These are phyloP conservation scores for Hemileia vastatrix DNA, from an alignment of 1,284 basidiomycete species.

Conservation along the genomic window DNA sequence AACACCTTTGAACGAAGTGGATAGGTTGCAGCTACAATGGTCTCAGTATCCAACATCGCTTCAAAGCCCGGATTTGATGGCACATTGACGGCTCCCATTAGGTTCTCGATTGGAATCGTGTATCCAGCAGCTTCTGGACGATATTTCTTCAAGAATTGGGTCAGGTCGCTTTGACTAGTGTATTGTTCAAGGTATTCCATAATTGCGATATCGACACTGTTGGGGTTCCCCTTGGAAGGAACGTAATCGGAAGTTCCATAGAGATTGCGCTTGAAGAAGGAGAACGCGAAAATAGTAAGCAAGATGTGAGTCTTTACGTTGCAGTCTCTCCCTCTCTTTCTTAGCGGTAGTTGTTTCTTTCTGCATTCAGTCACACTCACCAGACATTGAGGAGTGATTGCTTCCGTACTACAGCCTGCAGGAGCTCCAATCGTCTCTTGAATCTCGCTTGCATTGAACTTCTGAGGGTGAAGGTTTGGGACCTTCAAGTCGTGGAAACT, in stretches of 20 bases:
- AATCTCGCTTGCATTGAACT: too few species aligned
- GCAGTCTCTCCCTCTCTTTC: too few species aligned
- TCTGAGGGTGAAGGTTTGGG: too few species aligned
- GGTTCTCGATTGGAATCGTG: background rate
- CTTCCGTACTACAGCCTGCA: too few species aligned
- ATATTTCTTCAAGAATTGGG: background rate
- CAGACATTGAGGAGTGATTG: too few species aligned
- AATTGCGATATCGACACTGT: background rate
- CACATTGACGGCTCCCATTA: background rate
- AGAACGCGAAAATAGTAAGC: too few species aligned
- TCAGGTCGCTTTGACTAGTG: background rate
- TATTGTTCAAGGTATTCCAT: background rate
- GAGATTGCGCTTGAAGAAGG: background rate
- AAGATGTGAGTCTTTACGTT: too few species aligned
- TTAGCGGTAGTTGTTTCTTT: too few species aligned
- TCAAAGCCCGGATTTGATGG: conserved; percentile 5
- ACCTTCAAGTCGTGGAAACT: too few species aligned
- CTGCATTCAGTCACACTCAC: too few species aligned
- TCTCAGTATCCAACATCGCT: conserved; percentile 5
- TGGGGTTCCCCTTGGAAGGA: background rate
- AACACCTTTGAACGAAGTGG: conserved; percentile 5
- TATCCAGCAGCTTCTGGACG: background rate
- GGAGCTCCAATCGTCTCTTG: too few species aligned
- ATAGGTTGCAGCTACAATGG: conserved; percentile 8
- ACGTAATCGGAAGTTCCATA: conserved; percentile 9